Percentiles rank a stretch among this genome's conserved stretches.
phyloP scores from a whole-genome alignment of 306 rosid genomes.

The Vicia sativa region DNA sequence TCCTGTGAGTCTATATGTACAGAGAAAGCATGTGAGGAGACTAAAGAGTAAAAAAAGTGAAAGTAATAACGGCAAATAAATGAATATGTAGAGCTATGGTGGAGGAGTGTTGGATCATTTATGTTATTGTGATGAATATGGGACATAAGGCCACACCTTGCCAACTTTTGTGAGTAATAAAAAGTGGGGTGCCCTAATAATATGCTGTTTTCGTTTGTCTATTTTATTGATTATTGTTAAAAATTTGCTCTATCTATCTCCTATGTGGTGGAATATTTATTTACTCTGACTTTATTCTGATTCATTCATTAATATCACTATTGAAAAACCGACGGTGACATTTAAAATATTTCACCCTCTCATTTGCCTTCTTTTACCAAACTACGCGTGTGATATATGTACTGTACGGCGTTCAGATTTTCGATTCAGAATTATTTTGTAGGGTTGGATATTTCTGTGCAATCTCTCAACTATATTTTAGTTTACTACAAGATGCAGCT shows the following conservation, averaged over 20 bases:
- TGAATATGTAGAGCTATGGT: conserved; percentile 41
- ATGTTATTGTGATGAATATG: conserved; percentile 45
- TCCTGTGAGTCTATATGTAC: neutral
- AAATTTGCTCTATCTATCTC: conserved; percentile 3
- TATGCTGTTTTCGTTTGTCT: conserved; percentile 15
- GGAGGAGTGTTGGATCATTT: conserved; percentile 55
- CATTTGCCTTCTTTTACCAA: conserved; percentile 14
- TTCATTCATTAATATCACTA: conserved; percentile 27
- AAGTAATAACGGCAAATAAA: conserved; percentile 48
- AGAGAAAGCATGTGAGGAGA: conserved; percentile 40
- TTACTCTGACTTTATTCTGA: conserved; percentile 40
- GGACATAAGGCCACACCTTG: conserved; percentile 41
- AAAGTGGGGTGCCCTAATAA: conserved; percentile 40
- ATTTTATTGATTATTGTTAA: neutral
- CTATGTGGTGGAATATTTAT: conserved; percentile 30
- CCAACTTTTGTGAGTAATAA: conserved; percentile 42
- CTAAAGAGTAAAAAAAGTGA: conserved; percentile 31
- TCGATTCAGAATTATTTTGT: too few relatives aligned
- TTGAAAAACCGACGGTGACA: conserved; percentile 37
- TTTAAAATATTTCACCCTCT: conserved; percentile 33
- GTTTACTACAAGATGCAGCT: too few relatives aligned
- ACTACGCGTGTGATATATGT: neutral
- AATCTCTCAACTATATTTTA: too few relatives aligned
- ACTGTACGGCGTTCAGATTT: neutral
- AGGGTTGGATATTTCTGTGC: too few relatives aligned